Conservation (phyloP, 2,329 filamentous ascomycete species). For the Aspergillus sp. region DNA sequence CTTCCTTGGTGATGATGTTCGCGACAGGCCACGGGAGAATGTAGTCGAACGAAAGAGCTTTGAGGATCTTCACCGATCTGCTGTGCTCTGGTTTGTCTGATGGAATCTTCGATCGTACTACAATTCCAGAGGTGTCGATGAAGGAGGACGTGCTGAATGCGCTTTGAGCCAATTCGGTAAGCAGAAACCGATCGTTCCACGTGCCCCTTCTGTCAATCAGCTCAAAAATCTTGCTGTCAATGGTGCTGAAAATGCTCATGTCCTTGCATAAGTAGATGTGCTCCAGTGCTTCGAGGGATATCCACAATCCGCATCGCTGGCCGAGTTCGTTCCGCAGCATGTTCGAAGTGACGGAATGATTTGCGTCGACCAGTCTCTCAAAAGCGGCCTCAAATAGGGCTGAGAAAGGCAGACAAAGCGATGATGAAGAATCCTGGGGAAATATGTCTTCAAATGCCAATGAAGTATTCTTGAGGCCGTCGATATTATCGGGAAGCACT, state of each 20-base stretch:
- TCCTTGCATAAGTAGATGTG: constrained; percentile 69
- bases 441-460: constrained; percentile 21
- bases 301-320: constrained; percentile 56
- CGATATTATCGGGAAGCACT: constrained; percentile 27
- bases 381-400: constrained; percentile 66
- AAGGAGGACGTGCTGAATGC: constrained; percentile 49
- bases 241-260: constrained; percentile 55
- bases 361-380: constrained; percentile 64
- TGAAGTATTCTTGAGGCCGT: constrained; percentile 27
- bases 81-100: constrained; percentile 40
- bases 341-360: constrained; percentile 60
- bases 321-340: constrained; percentile 60
- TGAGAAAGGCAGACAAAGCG: constrained; percentile 36
- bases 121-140: constrained; percentile 54
- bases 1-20: constrained; percentile 62
- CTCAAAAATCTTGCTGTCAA: constrained; percentile 63
- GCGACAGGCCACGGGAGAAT: constrained; percentile 55
- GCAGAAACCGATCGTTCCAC: constrained; percentile 74
- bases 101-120: constrained; percentile 43
- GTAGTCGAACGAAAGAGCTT: constrained; percentile 58
- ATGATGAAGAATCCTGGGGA: constrained; percentile 30
- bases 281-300: constrained; percentile 57
- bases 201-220: constrained; percentile 55
- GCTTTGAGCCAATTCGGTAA: constrained; percentile 68
- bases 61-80: constrained; percentile 54